Evolutionary conservation across 305 asterid species (phyloP).

Genomic region (Rubia tinctorum): DNA sequence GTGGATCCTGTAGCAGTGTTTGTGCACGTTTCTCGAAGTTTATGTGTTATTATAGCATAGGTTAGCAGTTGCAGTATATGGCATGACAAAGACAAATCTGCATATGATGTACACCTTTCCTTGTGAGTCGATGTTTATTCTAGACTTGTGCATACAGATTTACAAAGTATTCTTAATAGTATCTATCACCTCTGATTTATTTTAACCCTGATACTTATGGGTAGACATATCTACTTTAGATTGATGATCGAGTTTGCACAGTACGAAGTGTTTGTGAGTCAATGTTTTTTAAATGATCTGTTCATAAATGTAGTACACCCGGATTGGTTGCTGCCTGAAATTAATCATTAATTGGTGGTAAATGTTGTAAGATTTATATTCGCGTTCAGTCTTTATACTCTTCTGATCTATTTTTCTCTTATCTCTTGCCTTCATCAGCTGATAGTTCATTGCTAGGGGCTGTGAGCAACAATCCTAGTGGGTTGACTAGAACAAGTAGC

Average conservation of each 20-base stretch:
- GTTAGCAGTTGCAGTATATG: neutral
- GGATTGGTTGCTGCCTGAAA: neutral
- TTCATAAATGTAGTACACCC: neutral
- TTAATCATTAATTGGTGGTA: neutral
- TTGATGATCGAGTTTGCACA: neutral
- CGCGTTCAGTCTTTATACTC: neutral
- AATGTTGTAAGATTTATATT: neutral
- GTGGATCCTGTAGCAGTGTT: neutral
- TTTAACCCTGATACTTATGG: neutral
- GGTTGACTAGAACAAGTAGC: constrained; percentile 15
- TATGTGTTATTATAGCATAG: neutral
- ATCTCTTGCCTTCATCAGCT: constrained; percentile 15
- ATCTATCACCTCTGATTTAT: neutral
- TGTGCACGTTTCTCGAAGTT: neutral
- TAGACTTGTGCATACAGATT: neutral
- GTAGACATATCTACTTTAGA: neutral
- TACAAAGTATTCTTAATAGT: neutral
- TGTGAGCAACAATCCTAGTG: constrained; percentile 17
- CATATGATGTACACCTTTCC: neutral
- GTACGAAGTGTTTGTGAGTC: neutral
- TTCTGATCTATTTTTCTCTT: neutral
- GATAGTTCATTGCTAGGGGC: constrained; percentile 29
- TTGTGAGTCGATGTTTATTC: neutral
- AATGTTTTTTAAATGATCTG: neutral
- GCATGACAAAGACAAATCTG: neutral